phyloP scores from a whole-genome alignment of 768 basidiomycete genomes.

The Tubosaeta brunneosetosa region DNA sequence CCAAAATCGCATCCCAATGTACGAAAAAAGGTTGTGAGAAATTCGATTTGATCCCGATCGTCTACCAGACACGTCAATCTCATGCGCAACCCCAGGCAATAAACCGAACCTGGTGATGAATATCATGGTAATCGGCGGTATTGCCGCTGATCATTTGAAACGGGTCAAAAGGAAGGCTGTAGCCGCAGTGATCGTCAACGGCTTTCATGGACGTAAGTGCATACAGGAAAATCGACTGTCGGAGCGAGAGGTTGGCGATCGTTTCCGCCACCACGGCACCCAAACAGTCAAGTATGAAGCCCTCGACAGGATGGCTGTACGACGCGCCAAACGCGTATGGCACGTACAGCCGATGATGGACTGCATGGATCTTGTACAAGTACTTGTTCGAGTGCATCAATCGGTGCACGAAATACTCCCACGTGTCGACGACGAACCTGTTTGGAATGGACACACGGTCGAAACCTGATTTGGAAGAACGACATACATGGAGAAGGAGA shows the following conservation, averaged over 20 bases:
- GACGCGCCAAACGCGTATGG: constrained; percentile 97
- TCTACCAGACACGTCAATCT: constrained; percentile 7
- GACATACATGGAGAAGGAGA: constrained; percentile 79
- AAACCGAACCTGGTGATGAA: constrained; percentile 81
- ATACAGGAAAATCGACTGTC: constrained; percentile 85
- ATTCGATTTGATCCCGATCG: constrained; percentile 88
- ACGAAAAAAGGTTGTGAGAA: constrained; percentile 95
- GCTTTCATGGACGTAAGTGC: constrained; percentile 83
- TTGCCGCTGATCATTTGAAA: constrained; percentile 81
- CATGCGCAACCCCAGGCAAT: not conserved
- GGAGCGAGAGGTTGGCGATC: constrained; percentile 60
- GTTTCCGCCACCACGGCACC: constrained; percentile 80
- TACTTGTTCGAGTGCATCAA: constrained; percentile 86
- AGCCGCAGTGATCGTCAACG: constrained; percentile 95
- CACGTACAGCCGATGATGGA: constrained; percentile 93
- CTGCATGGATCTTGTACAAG: constrained; percentile 89
- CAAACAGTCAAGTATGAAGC: constrained; percentile 80
- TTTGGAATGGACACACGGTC: not conserved
- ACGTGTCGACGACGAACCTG: constrained; percentile 93
- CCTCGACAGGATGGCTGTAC: constrained; percentile 97
- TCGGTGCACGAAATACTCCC: constrained; percentile 97
- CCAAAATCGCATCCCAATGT: constrained; percentile 85
- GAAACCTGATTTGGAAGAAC: not conserved
- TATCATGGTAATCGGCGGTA: constrained; percentile 96
- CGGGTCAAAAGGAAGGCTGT: constrained; percentile 86